Percentiles rank a stretch among this genome's conserved stretches.
These are phyloP conservation scores for Pelagophyceae sp. DNA, from an alignment of 352 stramenopile species.

Conservation along the genomic window DNA sequence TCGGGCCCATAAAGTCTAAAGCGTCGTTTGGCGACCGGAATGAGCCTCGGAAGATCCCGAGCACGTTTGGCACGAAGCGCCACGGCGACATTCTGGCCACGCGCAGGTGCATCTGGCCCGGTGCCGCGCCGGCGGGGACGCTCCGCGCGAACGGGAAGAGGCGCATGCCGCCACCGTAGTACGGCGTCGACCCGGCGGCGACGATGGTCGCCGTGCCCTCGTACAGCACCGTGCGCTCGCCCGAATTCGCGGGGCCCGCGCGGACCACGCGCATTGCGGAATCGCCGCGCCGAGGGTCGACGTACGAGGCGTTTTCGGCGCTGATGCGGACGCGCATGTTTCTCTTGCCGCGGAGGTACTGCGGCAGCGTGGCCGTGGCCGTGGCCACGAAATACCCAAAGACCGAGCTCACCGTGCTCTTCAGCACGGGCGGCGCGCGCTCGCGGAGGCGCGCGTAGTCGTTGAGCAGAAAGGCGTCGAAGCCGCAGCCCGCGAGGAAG, in stretches of 20 bases:
- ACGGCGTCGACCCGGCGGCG: slow-evolving; percentile 40
- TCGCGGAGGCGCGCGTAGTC: slow-evolving; percentile 44
- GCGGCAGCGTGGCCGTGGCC: slow-evolving; percentile 42
- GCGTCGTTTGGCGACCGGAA: slow-evolving; percentile 36
- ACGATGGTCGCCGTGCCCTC: slow-evolving; percentile 44
- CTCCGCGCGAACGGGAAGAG: slow-evolving; percentile 51
- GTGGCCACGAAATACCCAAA: slow-evolving; percentile 46
- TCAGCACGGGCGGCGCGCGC: slow-evolving; percentile 29
- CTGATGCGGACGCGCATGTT: slow-evolving; percentile 39
- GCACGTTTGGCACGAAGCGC: slow-evolving; percentile 44
- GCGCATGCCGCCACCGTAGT: slow-evolving; percentile 45
- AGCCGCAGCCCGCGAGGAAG: slow-evolving; percentile 51
- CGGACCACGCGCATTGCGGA: slow-evolving; percentile 21
- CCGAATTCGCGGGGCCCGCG: not conserved
- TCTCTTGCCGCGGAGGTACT: slow-evolving; percentile 37
- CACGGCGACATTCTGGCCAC: slow-evolving; percentile 45
- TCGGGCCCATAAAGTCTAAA: slow-evolving; percentile 46
- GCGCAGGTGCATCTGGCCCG: slow-evolving; percentile 40
- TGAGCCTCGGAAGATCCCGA: slow-evolving; percentile 43
- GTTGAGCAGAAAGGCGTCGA: slow-evolving; percentile 48
- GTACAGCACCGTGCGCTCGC: slow-evolving; percentile 15
- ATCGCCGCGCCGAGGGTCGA: slow-evolving; percentile 51
- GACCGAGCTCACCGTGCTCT: slow-evolving; percentile 36
- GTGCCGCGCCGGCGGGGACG: slow-evolving; percentile 17
- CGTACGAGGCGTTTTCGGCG: slow-evolving; percentile 27